phyloP scores from a whole-genome alignment of 176 grass and related monocot genomes.

The Leersia perrieri region DNA sequence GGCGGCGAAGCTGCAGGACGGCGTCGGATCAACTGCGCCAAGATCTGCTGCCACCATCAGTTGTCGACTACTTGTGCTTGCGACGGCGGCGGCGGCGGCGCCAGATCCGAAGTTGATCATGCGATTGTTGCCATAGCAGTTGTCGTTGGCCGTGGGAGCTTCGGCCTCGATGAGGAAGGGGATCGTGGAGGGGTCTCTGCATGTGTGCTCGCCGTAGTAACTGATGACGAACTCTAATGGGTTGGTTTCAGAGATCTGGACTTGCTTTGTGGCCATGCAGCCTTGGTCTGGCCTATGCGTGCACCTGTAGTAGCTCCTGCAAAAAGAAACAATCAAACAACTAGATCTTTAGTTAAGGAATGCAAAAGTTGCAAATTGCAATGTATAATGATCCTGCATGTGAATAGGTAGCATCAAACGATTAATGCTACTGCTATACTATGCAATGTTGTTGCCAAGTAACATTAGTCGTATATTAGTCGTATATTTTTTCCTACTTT shows the following conservation, averaged over 20 bases:
- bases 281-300: slow-evolving; percentile 60
- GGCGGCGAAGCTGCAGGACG: slow-evolving; percentile 2
- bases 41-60: not conserved
- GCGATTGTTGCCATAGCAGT: slow-evolving; percentile 7
- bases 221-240: slow-evolving; percentile 45
- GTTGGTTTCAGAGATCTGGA: slow-evolving; percentile 56
- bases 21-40: not conserved
- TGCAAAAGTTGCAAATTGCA: not conserved
- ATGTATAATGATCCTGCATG: not conserved
- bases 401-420: not conserved
- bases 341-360: not conserved
- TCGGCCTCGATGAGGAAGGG: slow-evolving; percentile 36
- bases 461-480: not conserved
- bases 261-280: slow-evolving; percentile 66
- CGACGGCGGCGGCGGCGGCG: too few species aligned
- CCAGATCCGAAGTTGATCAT: slow-evolving; percentile 60
- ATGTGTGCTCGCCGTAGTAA: slow-evolving; percentile 85
- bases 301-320: slow-evolving; percentile 91
- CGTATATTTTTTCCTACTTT: not conserved
- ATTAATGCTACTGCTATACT: not conserved
- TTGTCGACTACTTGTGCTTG: not conserved
- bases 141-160: not conserved
- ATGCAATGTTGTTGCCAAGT: not conserved
- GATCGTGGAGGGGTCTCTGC: slow-evolving; percentile 50
- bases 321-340: not conserved